Evolutionary conservation across 139 green algal genomes (phyloP).

Genomic region (Chlamydomonas sphaeroides): DNA sequence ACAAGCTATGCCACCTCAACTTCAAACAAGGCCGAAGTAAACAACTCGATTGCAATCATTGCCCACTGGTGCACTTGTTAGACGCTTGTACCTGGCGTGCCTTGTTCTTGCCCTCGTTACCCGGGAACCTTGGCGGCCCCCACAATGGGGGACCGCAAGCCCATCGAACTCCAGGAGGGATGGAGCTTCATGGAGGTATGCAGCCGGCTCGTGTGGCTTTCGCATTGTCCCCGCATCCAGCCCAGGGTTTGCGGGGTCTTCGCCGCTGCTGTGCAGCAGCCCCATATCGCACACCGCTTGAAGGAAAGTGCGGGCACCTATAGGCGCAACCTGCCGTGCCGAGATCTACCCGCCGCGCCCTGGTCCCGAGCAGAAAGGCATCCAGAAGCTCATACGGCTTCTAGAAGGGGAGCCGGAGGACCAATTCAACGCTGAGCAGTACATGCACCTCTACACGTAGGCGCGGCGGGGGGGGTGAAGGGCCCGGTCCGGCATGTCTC

Average conservation of each 20-base stretch:
- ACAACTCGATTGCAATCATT: too few relatives aligned
- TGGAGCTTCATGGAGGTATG: conserved; percentile 91
- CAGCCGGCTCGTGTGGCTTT: neutral
- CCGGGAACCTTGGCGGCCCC: too few relatives aligned
- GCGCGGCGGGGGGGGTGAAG: neutral
- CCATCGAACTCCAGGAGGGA: conserved; percentile 90
- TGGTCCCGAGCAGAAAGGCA: conserved; percentile 78
- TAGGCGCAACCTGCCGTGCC: too few relatives aligned
- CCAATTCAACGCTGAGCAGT: conserved; percentile 94
- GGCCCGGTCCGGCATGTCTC: too few relatives aligned
- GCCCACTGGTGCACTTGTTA: too few relatives aligned
- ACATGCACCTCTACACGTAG: conserved; percentile 98
- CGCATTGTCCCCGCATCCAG: too few relatives aligned
- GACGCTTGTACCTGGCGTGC: too few relatives aligned
- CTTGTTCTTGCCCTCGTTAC: too few relatives aligned
- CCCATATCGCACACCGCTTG: neutral
- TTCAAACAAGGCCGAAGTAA: too few relatives aligned
- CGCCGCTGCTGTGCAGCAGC: neutral
- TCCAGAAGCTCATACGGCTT: conserved; percentile 94
- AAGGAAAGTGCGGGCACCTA: too few relatives aligned
- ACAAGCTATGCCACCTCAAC: too few relatives aligned
- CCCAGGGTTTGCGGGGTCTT: conserved; percentile 5
- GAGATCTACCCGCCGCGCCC: too few relatives aligned
- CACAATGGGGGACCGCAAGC: conserved; percentile 49
- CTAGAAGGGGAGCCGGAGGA: conserved; percentile 85